Evolutionary conservation across 2,329 filamentous ascomycete species (phyloP).

Genomic region (Alternaria sp.): DNA sequence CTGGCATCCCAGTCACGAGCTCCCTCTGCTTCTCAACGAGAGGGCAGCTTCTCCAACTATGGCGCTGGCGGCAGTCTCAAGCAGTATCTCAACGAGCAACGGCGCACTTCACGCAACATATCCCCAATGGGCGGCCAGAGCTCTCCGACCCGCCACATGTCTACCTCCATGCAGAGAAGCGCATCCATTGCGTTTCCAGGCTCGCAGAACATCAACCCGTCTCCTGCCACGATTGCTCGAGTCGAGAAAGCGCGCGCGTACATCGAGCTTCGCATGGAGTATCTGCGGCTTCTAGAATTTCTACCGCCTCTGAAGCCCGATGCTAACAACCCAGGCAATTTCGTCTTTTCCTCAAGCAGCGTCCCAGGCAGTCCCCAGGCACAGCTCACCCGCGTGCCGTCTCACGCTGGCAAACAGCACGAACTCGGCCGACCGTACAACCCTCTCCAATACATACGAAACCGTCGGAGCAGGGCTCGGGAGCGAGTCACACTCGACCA

Average conservation of each 20-base stretch:
- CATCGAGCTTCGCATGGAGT: constrained; percentile 85
- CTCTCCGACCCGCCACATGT: constrained; percentile 43
- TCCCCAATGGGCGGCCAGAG: constrained; percentile 60
- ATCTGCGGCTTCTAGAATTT: constrained; percentile 78
- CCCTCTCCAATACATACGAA: constrained; percentile 89
- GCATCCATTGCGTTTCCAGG: constrained; percentile 31
- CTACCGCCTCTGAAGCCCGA: constrained; percentile 73
- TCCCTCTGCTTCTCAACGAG: constrained; percentile 51
- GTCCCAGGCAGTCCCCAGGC: constrained; percentile 51
- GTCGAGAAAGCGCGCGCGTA: constrained; percentile 84
- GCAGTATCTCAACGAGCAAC: constrained; percentile 75
- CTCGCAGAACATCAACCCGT: constrained; percentile 66
- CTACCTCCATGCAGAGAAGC: constrained; percentile 32
- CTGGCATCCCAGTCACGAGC: constrained; percentile 56
- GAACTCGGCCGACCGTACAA: constrained; percentile 79
- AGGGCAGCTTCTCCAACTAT: constrained; percentile 48
- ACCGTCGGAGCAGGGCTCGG: constrained; percentile 81
- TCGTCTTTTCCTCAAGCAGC: constrained; percentile 47
- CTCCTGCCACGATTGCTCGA: constrained; percentile 78
- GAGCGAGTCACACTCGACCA: constrained; percentile 78
- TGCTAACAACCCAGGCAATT: constrained; percentile 51
- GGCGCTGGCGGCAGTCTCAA: constrained; percentile 65
- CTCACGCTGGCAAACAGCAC: constrained; percentile 46
- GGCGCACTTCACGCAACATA: constrained; percentile 65
- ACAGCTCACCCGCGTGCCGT: constrained; percentile 47